These are phyloP conservation scores for Talaromyces funiculosus DNA, from an alignment of 2,329 filamentous ascomycete species.

Conservation along the genomic window DNA sequence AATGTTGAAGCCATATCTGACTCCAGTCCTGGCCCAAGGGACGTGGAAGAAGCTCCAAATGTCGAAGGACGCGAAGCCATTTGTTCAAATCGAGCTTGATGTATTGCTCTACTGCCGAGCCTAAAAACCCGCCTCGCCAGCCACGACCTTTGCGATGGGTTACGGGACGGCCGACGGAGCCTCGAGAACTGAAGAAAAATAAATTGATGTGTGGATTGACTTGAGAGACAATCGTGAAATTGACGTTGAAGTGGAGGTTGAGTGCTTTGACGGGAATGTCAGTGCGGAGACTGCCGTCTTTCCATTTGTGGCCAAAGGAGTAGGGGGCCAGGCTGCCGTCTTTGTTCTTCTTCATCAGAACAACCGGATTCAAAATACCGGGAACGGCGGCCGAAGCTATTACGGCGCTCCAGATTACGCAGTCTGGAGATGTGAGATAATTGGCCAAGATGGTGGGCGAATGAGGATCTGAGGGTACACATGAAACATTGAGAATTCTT, in stretches of 20 bases:
- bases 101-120: conserved; percentile 86
- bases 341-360: conserved; percentile 80
- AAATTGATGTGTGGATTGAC: conserved; percentile 98
- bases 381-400: conserved; percentile 92
- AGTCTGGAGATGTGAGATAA: conserved; percentile 90
- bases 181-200: conserved; percentile 95
- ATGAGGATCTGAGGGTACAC: conserved; percentile 91
- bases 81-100: conserved; percentile 95
- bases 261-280: conserved; percentile 93
- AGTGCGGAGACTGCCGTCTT: conserved; percentile 88
- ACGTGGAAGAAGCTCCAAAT: conserved; percentile 84
- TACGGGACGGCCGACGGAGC: conserved; percentile 84
- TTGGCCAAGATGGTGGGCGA: conserved; percentile 89
- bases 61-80: conserved; percentile 91
- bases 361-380: conserved; percentile 89
- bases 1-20: conserved; percentile 91
- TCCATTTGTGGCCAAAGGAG: conserved; percentile 98
- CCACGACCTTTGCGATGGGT: conserved; percentile 89
- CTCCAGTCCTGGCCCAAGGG: conserved; percentile 94
- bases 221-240: conserved; percentile 81
- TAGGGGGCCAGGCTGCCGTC: conserved; percentile 78
- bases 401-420: conserved; percentile 96
- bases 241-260: conserved; percentile 97
- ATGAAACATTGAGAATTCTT: conserved; percentile 90
- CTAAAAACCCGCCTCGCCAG: conserved; percentile 93